Base-by-base conservation (phyloP, 2,329 filamentous ascomycete species). In the Aspergillus felis region DNA sequence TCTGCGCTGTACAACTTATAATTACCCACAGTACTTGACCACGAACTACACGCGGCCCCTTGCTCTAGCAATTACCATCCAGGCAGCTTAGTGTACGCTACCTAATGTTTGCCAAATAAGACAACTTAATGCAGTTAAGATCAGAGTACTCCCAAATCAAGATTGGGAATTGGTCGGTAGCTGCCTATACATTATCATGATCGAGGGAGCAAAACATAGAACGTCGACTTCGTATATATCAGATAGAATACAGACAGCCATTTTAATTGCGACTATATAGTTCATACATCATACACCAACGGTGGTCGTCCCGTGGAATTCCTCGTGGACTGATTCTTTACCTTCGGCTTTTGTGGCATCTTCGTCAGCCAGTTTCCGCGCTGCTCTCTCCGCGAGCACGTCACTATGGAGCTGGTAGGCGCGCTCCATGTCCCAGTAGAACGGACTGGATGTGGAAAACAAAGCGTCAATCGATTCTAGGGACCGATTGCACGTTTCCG, bases 401-500 rank as follows among this genome's bases (percentile, higher is more conserved):
- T 71, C 62, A 1, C 74, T 70, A 52, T 72, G 69, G 50, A 68
- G 58, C 17, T 61, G 61, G 52, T 78, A 79, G 4, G 73, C 72
- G 46, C 69, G 61, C 59, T 79, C 76, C 78, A 81, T 81, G 24
- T 77, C 70, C 71, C 74, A 75, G 53, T 65, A 72, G 57, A 80
- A 80, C 8, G 78, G 73, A 59, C 75, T 80, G 14, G 72, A 59
- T n/a, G 73, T 76, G 3, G 78, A 77, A 65, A 83, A 83, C 44
- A 83, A 71, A 1, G 75, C 70, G 38, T 82, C 77, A 44, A 82
- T 81, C 3, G 78, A 80, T 60, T 83, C 81, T 3, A 83, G 71
- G 4, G 79, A 80, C n/a, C 80, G 73, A 50, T 74, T 71, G 2
- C 74, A 67, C 0, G 82, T 85, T 64, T 85, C 83, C 0, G 83